Evolutionary conservation across 148 eudicot genomes (phyloP).

Genomic region (Simmondsia chinensis): DNA sequence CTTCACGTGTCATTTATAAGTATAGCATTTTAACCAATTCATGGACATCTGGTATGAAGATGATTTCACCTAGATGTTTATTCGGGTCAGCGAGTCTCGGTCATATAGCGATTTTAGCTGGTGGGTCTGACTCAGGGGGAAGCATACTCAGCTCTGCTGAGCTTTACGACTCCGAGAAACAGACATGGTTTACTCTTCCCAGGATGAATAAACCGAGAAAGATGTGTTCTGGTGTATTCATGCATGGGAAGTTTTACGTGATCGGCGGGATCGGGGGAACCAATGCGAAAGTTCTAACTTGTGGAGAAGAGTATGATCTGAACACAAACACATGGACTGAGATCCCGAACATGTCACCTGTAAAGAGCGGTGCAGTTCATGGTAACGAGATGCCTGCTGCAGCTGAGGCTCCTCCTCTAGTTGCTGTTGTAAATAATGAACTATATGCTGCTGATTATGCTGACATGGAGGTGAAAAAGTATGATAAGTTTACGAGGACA

Average conservation of each 20-base stretch:
- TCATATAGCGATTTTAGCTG: slow-evolving; percentile 77
- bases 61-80: slow-evolving; percentile 76
- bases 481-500: slow-evolving; percentile 29
- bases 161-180: slow-evolving; percentile 60
- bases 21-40: slow-evolving; percentile 64
- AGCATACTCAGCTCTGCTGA: slow-evolving; percentile 47
- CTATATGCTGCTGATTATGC: slow-evolving; percentile 83
- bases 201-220: slow-evolving; percentile 60
- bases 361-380: slow-evolving; percentile 20
- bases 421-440: slow-evolving; percentile 77
- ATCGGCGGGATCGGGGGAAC: slow-evolving; percentile 72
- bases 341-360: slow-evolving; percentile 75
- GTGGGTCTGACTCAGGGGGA: slow-evolving; percentile 62
- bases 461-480: slow-evolving; percentile 58
- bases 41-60: slow-evolving; percentile 64
- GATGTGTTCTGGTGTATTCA: slow-evolving; percentile 78
- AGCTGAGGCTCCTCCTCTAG: slow-evolving; percentile 79
- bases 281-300: slow-evolving; percentile 37
- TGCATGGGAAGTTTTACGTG: slow-evolving; percentile 87
- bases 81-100: slow-evolving; percentile 88
- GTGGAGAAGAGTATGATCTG: slow-evolving; percentile 78
- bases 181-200: slow-evolving; percentile 55
- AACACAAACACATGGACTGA: slow-evolving; percentile 49
- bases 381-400: slow-evolving; percentile 36
- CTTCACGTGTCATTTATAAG: slow-evolving; percentile 44